Evolutionary conservation across 2,329 filamentous ascomycete genomes (phyloP).

Genomic region (Clonostachys solani): DNA sequence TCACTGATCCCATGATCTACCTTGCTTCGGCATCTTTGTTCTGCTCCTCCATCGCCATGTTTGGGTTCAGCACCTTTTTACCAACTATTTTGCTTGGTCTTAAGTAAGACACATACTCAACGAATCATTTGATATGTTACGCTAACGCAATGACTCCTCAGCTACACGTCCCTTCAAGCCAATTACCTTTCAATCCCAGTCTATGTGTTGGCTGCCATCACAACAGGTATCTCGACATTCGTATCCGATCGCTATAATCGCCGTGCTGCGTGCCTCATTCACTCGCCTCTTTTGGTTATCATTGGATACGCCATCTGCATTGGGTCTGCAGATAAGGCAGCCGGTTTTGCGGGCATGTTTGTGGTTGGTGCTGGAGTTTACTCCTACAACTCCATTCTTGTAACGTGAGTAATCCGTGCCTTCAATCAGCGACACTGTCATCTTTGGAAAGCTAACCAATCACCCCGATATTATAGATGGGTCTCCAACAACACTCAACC

Average conservation of each 20-base stretch:
- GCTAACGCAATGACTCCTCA: neutral
- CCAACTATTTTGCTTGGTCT: constrained; percentile 2
- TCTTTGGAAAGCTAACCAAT: constrained; percentile 2
- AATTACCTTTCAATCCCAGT: constrained; percentile 29
- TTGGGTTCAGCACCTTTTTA: constrained; percentile 23
- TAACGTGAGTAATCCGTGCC: constrained; percentile 5
- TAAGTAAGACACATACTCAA: neutral
- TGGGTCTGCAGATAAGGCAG: constrained; percentile 15
- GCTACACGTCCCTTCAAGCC: constrained; percentile 8
- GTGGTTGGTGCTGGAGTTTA: constrained; percentile 10
- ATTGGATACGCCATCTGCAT: constrained; percentile 24
- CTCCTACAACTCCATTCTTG: constrained; percentile 7
- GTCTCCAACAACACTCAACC: constrained; percentile 23
- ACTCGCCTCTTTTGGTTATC: constrained; percentile 17
- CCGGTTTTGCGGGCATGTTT: constrained; percentile 26
- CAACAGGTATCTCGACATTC: constrained; percentile 13
- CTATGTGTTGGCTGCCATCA: constrained; percentile 19
- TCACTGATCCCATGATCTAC: constrained; percentile 21
- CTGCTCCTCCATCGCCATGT: constrained; percentile 21
- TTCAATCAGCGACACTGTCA: neutral
- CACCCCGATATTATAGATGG: constrained; percentile 9
- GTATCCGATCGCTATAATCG: constrained; percentile 21
- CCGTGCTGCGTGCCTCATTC: constrained; percentile 20
- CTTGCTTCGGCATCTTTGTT: constrained; percentile 20
- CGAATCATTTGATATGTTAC: neutral